Conservation (phyloP, 2,329 filamentous ascomycete genomes). For the Penicillium concentricum region DNA sequence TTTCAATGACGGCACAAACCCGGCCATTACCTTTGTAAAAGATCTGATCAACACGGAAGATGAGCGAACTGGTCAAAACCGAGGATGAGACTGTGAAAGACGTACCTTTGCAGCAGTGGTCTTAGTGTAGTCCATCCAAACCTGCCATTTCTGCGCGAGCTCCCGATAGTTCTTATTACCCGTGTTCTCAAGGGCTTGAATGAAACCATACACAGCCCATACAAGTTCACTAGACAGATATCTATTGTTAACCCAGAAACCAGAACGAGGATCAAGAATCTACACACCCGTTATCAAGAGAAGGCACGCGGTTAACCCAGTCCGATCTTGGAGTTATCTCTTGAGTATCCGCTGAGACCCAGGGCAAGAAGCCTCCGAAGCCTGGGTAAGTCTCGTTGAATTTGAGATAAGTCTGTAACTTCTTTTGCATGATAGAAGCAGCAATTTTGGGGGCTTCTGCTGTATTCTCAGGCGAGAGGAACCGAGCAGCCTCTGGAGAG, state of each 20-base stretch:
- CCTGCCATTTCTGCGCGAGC: slow-evolving; percentile 39
- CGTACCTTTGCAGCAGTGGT: slow-evolving; percentile 34
- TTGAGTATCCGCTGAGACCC: slow-evolving; percentile 34
- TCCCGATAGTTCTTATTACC: slow-evolving; percentile 20
- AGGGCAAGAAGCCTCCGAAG: slow-evolving; percentile 44
- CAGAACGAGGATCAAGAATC: not conserved
- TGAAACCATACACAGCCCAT: slow-evolving; percentile 46
- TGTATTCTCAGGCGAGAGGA: slow-evolving; percentile 38
- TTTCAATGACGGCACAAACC: slow-evolving; percentile 43
- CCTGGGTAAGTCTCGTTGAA: slow-evolving; percentile 47
- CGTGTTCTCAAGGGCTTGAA: slow-evolving; percentile 38
- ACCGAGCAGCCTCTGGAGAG: slow-evolving; percentile 39
- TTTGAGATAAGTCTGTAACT: slow-evolving; percentile 41
- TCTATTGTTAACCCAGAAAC: not conserved
- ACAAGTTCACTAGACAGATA: slow-evolving; percentile 36
- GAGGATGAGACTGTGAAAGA: not conserved
- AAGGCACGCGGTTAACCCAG: slow-evolving; percentile 43
- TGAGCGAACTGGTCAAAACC: not conserved
- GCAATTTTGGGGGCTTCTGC: slow-evolving; percentile 34
- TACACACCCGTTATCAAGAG: slow-evolving; percentile 42
- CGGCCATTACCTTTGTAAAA: slow-evolving; percentile 41
- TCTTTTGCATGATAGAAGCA: slow-evolving; percentile 39
- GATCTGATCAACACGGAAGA: slow-evolving; percentile 20
- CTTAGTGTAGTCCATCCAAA: slow-evolving; percentile 44
- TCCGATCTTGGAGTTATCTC: slow-evolving; percentile 37